Base-by-base conservation (phyloP, 2,329 filamentous ascomycete genomes). In the Penicillium sp. region DNA sequence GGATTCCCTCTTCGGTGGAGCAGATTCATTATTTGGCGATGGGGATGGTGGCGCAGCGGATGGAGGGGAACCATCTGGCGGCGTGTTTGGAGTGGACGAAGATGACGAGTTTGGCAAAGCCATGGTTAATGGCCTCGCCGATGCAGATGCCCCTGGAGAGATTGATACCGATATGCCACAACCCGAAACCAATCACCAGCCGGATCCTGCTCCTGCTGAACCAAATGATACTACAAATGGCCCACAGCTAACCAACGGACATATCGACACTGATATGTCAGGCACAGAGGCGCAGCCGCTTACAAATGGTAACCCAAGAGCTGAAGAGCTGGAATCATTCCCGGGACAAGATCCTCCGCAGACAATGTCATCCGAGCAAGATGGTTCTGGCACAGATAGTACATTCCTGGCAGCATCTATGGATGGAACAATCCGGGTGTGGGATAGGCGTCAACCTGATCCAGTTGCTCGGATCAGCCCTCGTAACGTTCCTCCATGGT, bases 21-120 rank as follows among this genome's bases (percentile, higher is more conserved):
- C 90, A 0, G 91, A 92, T 45, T 96, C 92, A 2, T 79, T 99
- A 1, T 99, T 97, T 70, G 94, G 93, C 2, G 92, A 95, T 62
- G 88, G 83, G 51, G 86, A 88, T 71, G 87, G 74, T 69, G 78
- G 75, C 23, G 77, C 73, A 44, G 73, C 70, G 12, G 73, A 74
- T 35, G 74, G 76, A 22, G 77, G 76, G 48, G 81, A 72, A 61
- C 80, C 73, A 59, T 82, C 73, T 69, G 78, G 82, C 23, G 86
- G 84, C 43, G 76, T 73, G 4, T 95, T 91, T 69, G 89, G 84
- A 0, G 87, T 89, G 12, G 91, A 96, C 42, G 91, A 96, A 40
- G 91, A 95, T 55, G 87, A 92, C 63, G 89, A 92, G 61, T 92
- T 95, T 63, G 87, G 87, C 3, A 79, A 86, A 53, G 88, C 88